phyloP scores from a whole-genome alignment of 805 yeast genomes.

The Lipomyces kockii region DNA sequence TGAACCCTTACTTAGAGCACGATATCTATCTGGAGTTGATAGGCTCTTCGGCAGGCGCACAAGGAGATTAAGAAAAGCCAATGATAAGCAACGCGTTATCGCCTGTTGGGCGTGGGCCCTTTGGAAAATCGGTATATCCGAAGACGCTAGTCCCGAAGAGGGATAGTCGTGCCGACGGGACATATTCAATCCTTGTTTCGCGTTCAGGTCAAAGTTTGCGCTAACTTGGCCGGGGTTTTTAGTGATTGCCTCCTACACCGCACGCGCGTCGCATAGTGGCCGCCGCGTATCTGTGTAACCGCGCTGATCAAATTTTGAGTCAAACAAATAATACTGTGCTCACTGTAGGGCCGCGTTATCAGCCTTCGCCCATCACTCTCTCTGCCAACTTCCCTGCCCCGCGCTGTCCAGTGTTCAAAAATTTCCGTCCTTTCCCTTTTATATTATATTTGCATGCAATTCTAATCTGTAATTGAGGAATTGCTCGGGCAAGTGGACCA shows the following conservation, averaged over 20 bases:
- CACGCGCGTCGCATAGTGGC: no score
- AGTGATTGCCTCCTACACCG: no score
- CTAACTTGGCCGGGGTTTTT: neutral
- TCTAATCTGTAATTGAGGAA: conserved; percentile 7
- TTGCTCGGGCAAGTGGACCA: neutral
- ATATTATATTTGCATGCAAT: neutral
- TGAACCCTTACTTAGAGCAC: no score
- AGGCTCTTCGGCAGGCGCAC: no score
- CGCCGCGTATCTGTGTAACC: no score
- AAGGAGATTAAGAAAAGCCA: neutral
- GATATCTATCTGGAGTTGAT: neutral
- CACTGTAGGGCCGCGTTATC: conserved; percentile 15
- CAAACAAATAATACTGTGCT: neutral
- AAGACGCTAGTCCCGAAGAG: conserved; percentile 6
- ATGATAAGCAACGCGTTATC: conserved; percentile 15
- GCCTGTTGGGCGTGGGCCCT: neutral
- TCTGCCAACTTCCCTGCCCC: neutral
- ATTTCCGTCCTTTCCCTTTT: neutral
- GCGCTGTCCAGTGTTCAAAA: neutral
- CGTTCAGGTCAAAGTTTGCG: neutral
- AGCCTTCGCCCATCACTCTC: conserved; percentile 4
- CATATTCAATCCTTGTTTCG: neutral
- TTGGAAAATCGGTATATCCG: conserved; percentile 12
- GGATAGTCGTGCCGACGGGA: conserved; percentile 1
- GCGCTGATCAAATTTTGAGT: no score